phyloP scores from a whole-genome alignment of 78 protist species.

The Planoprotostelium fungivorum region DNA sequence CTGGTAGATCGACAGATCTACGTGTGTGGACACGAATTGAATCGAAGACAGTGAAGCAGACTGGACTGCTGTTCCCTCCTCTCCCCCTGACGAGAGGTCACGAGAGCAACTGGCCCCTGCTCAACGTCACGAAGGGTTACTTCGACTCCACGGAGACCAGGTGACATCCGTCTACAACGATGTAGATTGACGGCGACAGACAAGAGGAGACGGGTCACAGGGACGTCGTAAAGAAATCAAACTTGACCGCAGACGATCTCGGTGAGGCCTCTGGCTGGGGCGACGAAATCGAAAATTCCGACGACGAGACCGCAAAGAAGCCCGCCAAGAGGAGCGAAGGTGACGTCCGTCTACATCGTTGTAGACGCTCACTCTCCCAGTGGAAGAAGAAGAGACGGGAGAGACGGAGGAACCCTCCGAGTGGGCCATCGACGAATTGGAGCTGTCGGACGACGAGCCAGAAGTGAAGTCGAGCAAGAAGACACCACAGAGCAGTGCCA shows the following conservation, averaged over 20 bases:
- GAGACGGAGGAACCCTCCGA: not conserved
- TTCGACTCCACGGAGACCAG: not conserved
- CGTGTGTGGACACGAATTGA: not conserved
- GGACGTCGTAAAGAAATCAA: not conserved
- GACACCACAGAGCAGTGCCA: slow-evolving; percentile 14
- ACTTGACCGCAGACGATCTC: not conserved
- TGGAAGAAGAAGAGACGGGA: not conserved
- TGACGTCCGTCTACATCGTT: not conserved
- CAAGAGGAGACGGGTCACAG: too few species aligned
- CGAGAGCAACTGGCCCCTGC: slow-evolving; percentile 88
- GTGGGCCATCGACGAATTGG: slow-evolving; percentile 11
- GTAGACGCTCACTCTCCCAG: not conserved
- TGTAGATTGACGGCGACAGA: not conserved
- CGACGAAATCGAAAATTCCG: slow-evolving; percentile 10
- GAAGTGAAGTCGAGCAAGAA: slow-evolving; percentile 19
- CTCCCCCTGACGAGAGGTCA: slow-evolving; percentile 31
- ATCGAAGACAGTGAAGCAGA: slow-evolving; percentile 4
- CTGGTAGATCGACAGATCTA: too few species aligned
- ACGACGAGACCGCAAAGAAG: not conserved
- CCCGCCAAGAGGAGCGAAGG: not conserved
- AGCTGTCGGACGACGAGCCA: slow-evolving; percentile 4
- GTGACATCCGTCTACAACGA: not conserved
- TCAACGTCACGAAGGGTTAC: slow-evolving; percentile 58
- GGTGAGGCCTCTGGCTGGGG: not conserved
- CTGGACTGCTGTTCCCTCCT: slow-evolving; percentile 56